Evolutionary conservation across 2,329 filamentous ascomycete genomes (phyloP).

Genomic region (Cladophialophora yegresii): DNA sequence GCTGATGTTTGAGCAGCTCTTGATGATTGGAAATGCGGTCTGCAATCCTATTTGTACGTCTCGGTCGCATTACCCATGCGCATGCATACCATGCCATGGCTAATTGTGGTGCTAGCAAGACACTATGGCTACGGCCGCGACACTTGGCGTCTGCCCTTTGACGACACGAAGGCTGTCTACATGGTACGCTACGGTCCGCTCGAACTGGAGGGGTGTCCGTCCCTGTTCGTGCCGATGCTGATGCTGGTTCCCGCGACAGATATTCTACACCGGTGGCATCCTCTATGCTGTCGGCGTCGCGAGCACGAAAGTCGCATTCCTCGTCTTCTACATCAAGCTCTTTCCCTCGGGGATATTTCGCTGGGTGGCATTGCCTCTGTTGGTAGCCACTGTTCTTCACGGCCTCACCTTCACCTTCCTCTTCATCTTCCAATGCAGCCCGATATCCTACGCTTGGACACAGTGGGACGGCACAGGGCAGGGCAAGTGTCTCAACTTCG

Average conservation of each 20-base stretch:
- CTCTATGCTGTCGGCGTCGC: slow-evolving; percentile 52
- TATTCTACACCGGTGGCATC: slow-evolving; percentile 26
- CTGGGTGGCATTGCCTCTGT: slow-evolving; percentile 15
- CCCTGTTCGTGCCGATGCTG: not conserved
- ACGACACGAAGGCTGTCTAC: slow-evolving; percentile 13
- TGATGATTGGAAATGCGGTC: slow-evolving; percentile 25
- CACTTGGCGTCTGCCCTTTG: slow-evolving; percentile 23
- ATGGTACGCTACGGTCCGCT: slow-evolving; percentile 5
- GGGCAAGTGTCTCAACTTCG: slow-evolving; percentile 55
- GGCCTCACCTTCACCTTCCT: slow-evolving; percentile 41
- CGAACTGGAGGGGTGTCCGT: not conserved
- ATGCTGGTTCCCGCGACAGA: not conserved
- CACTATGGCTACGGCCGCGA: slow-evolving; percentile 21
- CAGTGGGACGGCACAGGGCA: slow-evolving; percentile 53
- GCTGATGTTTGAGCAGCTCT: slow-evolving; percentile 8
- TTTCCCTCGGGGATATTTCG: slow-evolving; percentile 44
- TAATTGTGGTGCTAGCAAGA: slow-evolving; percentile 11
- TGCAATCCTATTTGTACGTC: slow-evolving; percentile 23
- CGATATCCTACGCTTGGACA: slow-evolving; percentile 51
- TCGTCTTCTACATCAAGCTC: slow-evolving; percentile 47
- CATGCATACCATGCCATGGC: no score
- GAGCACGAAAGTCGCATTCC: slow-evolving; percentile 42
- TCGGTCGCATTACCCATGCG: not conserved
- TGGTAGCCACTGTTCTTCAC: slow-evolving; percentile 39
- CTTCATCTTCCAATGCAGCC: slow-evolving; percentile 45